Evolutionary conservation across 192 early-diverging fungal species (phyloP).

Genomic region (Piromyces finnis): DNA sequence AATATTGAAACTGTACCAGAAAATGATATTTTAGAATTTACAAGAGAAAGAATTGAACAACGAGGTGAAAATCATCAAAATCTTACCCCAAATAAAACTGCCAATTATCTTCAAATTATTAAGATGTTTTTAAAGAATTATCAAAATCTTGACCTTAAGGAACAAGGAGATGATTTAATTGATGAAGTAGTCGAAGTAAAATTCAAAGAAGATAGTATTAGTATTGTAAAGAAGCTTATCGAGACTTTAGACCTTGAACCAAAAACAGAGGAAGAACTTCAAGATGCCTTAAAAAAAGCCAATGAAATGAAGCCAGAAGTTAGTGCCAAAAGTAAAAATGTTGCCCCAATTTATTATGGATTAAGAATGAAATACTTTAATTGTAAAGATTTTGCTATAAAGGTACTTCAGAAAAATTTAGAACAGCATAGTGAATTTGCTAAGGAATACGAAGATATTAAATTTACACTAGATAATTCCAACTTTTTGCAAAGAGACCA

Average conservation of each 20-base stretch:
- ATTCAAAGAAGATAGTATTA: not conserved
- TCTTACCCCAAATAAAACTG: conserved; percentile 45
- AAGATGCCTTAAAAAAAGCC: not conserved
- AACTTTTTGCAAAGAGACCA: not conserved
- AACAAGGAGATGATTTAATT: not conserved
- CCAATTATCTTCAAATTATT: conserved; percentile 10
- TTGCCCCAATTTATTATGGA: not conserved
- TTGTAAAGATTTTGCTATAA: not conserved
- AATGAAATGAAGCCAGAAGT: not conserved
- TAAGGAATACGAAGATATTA: not conserved
- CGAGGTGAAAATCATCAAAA: conserved; percentile 69
- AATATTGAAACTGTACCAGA: not conserved
- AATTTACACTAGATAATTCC: not conserved
- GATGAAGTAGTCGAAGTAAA: not conserved
- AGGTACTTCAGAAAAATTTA: not conserved
- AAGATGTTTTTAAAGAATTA: not conserved
- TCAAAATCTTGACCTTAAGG: not conserved
- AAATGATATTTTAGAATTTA: not conserved
- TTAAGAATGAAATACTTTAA: not conserved
- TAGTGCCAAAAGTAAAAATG: not conserved
- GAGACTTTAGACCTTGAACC: not conserved
- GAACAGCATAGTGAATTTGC: not conserved
- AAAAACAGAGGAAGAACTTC: not conserved
- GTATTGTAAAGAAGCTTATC: not conserved
- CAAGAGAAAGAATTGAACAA: not conserved